Conservation (phyloP, 305 asterid genomes). For the Fraxinus sp. region DNA sequence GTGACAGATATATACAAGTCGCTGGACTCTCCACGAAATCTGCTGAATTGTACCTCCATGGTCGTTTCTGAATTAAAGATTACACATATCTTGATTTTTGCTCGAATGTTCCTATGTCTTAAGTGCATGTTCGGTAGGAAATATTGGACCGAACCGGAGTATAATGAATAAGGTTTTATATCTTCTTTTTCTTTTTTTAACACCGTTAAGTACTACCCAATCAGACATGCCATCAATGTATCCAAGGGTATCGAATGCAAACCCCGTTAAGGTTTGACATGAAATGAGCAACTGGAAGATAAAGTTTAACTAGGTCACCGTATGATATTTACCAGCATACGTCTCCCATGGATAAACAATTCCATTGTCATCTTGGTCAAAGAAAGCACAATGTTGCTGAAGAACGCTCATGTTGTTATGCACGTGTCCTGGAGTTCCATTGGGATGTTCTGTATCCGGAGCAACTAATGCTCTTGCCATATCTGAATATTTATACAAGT, state of each 20-base stretch:
- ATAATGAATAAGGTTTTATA: not conserved
- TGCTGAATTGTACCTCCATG: not conserved
- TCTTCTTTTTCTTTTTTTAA: not conserved
- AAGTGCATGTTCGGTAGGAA: not conserved
- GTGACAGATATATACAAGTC: no score
- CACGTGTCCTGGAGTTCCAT: constrained; percentile 65
- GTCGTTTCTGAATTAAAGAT: not conserved
- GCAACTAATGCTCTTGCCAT: constrained; percentile 80
- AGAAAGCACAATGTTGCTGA: constrained; percentile 89
- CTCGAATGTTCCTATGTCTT: not conserved
- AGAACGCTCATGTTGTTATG: constrained; percentile 66
- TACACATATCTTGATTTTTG: not conserved
- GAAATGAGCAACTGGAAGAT: not conserved
- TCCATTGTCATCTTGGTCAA: constrained; percentile 74
- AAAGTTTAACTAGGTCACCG: not conserved
- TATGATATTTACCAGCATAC: constrained; percentile 48
- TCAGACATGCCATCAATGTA: not conserved
- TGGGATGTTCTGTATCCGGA: constrained; percentile 79
- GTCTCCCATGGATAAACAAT: constrained; percentile 93
- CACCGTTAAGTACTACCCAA: not conserved
- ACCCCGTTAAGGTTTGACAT: not conserved
- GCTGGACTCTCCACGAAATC: not conserved
- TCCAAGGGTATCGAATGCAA: not conserved
- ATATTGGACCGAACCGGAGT: not conserved
- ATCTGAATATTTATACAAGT: constrained; percentile 36